Base-by-base conservation (phyloP, 257 asterid species). In the Salvia miltiorrhiza region DNA sequence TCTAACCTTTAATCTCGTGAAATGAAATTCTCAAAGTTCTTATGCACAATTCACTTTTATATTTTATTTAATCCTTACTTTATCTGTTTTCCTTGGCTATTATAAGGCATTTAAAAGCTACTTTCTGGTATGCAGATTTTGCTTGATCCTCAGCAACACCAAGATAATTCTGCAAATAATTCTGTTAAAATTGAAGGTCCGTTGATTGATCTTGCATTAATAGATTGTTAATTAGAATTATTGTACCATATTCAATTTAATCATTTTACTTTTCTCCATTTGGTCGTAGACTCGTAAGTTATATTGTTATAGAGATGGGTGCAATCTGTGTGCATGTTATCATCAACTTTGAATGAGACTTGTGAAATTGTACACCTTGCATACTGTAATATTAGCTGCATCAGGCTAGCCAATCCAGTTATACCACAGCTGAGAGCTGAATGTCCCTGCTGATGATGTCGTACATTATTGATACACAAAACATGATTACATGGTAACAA, bases 111-210 rank as follows among this genome's bases (percentile, higher is more conserved):
- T 37, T n/a, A 23, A 16, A 72, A 33, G 13, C 21, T 37, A 52
- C 62, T 7, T 67, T 71, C 35, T 64, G 64, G 78, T 48, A 21
- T 80, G 90, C 87, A 90, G 99, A 78, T 78, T 41, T 71, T 61
- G 78, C 16, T 11, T 48, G 76, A 74, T 73, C 70, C 71, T 21
- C 77, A 56, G 66, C 79, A 76, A 63, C 57, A 32, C 55, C 80
- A 78, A 58, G 89, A 77, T 75, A 63, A 56, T 68, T 57, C 61
- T 28, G 78, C 68, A 19, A 78, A 66, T 14, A 67, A 73, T 74
- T 76, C 77, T 75, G 20, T 19, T 57, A 72, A 65, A 59, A 78
- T 59, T 65, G 90, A 87, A 89, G 97, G 99, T 89, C 55, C 3
- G 73, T 50, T 70, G 69, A 65, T 48, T 69, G 74, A 12, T 78